Evolutionary conservation across 345 rosid genomes (phyloP), one percentile per base, ranked within the genome.

Genomic region (Syzygium grande): DNA sequence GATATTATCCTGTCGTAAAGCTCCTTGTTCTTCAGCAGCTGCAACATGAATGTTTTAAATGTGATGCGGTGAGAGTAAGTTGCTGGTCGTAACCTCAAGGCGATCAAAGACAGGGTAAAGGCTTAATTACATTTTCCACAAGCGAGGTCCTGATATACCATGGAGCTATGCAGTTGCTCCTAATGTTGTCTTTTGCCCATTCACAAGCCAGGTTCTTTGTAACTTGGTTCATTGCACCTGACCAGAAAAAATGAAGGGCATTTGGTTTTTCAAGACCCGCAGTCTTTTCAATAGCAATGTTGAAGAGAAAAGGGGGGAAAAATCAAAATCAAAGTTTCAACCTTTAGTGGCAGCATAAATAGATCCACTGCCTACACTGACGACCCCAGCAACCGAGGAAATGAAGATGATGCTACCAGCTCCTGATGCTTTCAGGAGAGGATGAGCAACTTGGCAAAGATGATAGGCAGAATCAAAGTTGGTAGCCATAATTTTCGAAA

Each of bases 181-280:
- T 94, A 89, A 96, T 97, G 84, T 97, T 96, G 93, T 96, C 99
- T 17, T 90, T 91, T 25, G 99, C 98, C 99, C 99, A 95, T 85
- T 96, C 98, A 25, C 98, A 97, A 90, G 99, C 99, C 90, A 97
- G 92, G 89, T 93, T 93, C 87, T 90, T 96, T 52, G 99, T 90
- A 61, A 97, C 94, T 87, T 95, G 98, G 92, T 97, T 96, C 65
- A 96, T 92, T 61, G 98, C 99, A 87, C 93, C 98, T 94, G 92
- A 29, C 38, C 89, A 61, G 85, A 90, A 12, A 34, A 56, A 10
- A 84, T 52, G 23, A 30, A 86, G 41, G 14, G 58, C 84, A 87
- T 63, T 16, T 83, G 46, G 23, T 77, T 52, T 56, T 25, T 87
- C 58, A 84, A 7, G 34, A 51, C 13, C 25, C 11, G 23, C 27